These are phyloP conservation scores for Phoenix dactylifera DNA, from an alignment of 176 grass and related monocot species.

Conservation along the genomic window DNA sequence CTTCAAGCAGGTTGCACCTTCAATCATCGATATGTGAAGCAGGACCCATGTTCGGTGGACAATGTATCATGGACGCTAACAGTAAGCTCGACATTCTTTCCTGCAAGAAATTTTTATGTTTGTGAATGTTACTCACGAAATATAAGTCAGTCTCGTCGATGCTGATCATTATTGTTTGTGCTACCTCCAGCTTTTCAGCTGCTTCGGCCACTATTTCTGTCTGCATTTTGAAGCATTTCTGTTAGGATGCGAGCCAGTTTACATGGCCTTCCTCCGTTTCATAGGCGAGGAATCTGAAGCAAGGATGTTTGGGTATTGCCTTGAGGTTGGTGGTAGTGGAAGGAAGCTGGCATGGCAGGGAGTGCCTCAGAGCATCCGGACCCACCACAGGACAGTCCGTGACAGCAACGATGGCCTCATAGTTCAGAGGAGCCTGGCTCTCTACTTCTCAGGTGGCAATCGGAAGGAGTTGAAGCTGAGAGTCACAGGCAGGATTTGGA, in stretches of 20 bases:
- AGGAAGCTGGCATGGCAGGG: slow-evolving; percentile 23
- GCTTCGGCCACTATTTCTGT: slow-evolving; percentile 23
- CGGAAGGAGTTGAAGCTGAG: slow-evolving; percentile 27
- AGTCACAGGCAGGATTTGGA: slow-evolving; percentile 21
- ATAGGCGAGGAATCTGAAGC: slow-evolving; percentile 23
- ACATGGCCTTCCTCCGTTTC: slow-evolving; percentile 24
- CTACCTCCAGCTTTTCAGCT: slow-evolving; percentile 19
- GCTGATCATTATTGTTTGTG: neutral
- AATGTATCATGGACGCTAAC: slow-evolving; percentile 23
- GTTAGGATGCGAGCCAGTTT: slow-evolving; percentile 14
- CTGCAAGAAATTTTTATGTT: neutral
- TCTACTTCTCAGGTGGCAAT: slow-evolving; percentile 12
- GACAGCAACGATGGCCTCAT: slow-evolving; percentile 17
- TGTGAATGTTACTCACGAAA: neutral
- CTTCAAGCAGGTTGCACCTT: slow-evolving; percentile 25
- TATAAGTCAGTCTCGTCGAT: neutral
- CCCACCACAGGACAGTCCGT: slow-evolving; percentile 4
- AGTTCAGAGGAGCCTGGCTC: slow-evolving; percentile 14
- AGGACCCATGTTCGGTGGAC: slow-evolving; percentile 22
- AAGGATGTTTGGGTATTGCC: slow-evolving; percentile 21
- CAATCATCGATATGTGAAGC: slow-evolving; percentile 27
- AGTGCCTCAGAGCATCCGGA: slow-evolving; percentile 18
- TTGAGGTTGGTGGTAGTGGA: slow-evolving; percentile 20
- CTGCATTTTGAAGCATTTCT: slow-evolving; percentile 25
- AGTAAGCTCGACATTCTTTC: slow-evolving; percentile 9